Percentiles rank a stretch among this genome's conserved stretches.
phyloP scores from a whole-genome alignment of 208 protist genomes.

The Polymyxa betae region DNA sequence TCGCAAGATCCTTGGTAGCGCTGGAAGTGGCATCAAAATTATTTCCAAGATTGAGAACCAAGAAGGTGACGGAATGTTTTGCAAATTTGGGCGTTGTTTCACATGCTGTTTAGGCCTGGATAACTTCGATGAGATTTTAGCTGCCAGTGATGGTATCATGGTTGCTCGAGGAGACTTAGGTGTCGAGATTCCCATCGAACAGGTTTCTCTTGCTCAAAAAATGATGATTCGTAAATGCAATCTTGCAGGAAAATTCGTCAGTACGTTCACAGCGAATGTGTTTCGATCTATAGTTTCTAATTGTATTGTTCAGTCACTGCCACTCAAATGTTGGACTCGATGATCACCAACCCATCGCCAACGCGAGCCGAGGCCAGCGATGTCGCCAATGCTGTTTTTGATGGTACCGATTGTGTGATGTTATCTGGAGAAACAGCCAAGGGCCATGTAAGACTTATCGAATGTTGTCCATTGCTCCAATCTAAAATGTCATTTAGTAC shows the following conservation, averaged over 20 bases:
- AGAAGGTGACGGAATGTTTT: conserved; percentile 68
- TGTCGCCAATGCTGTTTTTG: conserved; percentile 70
- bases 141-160: conserved; percentile 95
- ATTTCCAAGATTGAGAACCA: conserved; percentile 99
- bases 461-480: neutral
- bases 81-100: neutral
- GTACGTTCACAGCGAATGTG: neutral
- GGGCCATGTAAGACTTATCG: conserved; percentile 44
- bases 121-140: conserved; percentile 97
- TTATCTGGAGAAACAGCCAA: conserved; percentile 68
- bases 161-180: conserved; percentile 97
- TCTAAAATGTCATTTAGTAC: conserved; percentile 44
- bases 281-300: neutral
- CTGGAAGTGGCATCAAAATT: conserved; percentile 84
- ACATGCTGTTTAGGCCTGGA: conserved; percentile 78
- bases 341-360: conserved; percentile 66
- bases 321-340: conserved; percentile 72
- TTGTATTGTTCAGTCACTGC: conserved; percentile 51
- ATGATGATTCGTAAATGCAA: conserved; percentile 98
- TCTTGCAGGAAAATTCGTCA: conserved; percentile 93
- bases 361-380: conserved; percentile 69
- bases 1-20: conserved; percentile 82
- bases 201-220: conserved; percentile 97
- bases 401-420: conserved; percentile 70
- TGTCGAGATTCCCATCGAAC: conserved; percentile 95